Conservation (phyloP, 805 yeast species). For the Candida ascalaphidarum region DNA sequence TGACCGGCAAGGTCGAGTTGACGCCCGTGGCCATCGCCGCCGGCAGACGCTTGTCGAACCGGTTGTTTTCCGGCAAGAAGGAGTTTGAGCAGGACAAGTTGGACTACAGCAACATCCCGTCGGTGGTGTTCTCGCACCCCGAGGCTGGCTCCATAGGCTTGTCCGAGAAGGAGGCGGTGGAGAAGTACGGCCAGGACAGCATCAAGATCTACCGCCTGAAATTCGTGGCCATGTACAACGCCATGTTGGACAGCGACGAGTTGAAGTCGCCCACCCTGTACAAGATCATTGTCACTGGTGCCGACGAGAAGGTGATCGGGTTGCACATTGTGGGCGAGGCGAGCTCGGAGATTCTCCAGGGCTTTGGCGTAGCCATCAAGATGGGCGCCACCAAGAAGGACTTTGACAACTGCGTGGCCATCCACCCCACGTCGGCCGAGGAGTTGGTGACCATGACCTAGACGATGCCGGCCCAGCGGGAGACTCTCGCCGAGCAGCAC, state of each 20-base stretch:
- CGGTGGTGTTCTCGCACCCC: constrained; percentile 97
- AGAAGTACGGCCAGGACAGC: constrained; percentile 69
- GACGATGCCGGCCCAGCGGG: too few relatives aligned
- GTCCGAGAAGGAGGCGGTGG: constrained; percentile 68
- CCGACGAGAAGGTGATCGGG: constrained; percentile 90
- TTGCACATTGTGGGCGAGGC: constrained; percentile 88
- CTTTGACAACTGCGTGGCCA: constrained; percentile 93
- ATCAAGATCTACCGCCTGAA: constrained; percentile 74
- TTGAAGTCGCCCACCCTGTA: constrained; percentile 82
- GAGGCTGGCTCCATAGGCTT: constrained; percentile 94
- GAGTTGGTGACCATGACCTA: constrained; percentile 78
- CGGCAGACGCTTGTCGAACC: constrained; percentile 87
- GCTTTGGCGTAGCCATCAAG: constrained; percentile 95
- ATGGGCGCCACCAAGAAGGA: constrained; percentile 99
- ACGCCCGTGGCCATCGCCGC: constrained; percentile 99
- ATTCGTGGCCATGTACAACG: constrained; percentile 90
- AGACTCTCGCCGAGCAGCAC: too few relatives aligned
- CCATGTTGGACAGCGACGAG: constrained; percentile 57
- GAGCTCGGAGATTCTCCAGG: constrained; percentile 91
- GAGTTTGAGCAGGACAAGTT: constrained; percentile 65
- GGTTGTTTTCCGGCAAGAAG: constrained; percentile 76
- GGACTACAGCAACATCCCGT: constrained; percentile 81
- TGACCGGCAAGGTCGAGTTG: constrained; percentile 84
- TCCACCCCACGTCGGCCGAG: constrained; percentile 98
- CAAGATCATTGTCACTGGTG: constrained; percentile 71